Conservation (phyloP, 2,329 filamentous ascomycete genomes). For the Trichoderma koningiopsis region DNA sequence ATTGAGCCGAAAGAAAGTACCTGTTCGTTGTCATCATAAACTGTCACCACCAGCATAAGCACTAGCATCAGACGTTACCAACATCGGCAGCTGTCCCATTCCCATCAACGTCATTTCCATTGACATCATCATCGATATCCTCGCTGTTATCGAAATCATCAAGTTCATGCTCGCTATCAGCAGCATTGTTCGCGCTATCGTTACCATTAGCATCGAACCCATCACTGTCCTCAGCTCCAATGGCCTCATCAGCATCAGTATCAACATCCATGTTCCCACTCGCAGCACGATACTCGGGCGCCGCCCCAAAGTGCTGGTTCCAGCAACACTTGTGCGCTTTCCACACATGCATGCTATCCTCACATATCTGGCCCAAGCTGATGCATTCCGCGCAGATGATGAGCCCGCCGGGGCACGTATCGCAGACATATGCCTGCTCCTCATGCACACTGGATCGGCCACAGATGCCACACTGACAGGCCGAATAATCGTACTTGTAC, state of each 20-base stretch:
- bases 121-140: neutral
- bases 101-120: neutral
- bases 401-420: conserved; percentile 13
- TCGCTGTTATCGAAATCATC: neutral
- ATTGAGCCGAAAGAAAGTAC: neutral
- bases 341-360: conserved; percentile 19
- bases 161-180: neutral
- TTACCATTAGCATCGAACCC: neutral
- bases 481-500: neutral
- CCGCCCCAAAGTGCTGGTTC: neutral
- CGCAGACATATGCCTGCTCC: conserved; percentile 17
- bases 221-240: neutral
- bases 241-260: neutral
- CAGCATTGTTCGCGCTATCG: neutral
- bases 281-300: neutral
- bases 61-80: neutral
- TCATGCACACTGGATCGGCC: conserved; percentile 13
- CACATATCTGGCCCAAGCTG: conserved; percentile 6
- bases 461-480: conserved; percentile 22
- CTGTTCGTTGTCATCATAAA: neutral
- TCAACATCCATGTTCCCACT: neutral
- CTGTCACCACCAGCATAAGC: neutral
- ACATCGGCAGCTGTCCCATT: neutral
- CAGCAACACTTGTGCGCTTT: conserved; percentile 13
- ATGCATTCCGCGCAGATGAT: conserved; percentile 24